Evolutionary conservation across 306 rosid species (phyloP), one percentile per base, ranked within the genome.

Genomic region (Prunus persica): DNA sequence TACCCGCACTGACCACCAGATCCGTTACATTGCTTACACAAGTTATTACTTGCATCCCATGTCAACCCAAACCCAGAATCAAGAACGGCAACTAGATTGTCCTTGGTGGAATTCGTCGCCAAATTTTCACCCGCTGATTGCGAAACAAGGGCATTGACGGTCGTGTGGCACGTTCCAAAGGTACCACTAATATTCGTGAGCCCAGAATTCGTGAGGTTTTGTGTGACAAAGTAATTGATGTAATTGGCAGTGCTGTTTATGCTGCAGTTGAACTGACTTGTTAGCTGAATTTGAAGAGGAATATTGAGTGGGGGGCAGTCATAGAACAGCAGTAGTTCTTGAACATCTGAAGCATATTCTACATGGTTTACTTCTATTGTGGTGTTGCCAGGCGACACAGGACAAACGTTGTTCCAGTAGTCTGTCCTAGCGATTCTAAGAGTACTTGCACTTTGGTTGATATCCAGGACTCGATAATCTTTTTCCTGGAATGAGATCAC

Each of bases 1-100:
- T 67, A 75, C 56, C 90, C 91, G 69, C 96, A 93, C 25, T 63
- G 22, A 34, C 96, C 94, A 8, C 79, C 85, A 4, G 86, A 76
- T 1, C 6, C 41, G 64, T 2, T 32, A 71, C 98, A 91, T 16
- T 28, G 69, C 27, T 49, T 45, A 61, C 96, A 91, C 76, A 72
- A 46, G 55, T 18, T 41, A 20, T 82, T 84, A 24, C 75, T 82
- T 27, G 80, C 87, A 55, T 79, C 13, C 96, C 94, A 91, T 22
- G 8, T 49, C 46, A 86, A 75, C 6, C 32, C 76, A 82, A 87
- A 89, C 14, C 96, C 94, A 10, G 60, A 54, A 27, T 79, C 55
- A 18, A 93, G 64, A 27, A 81, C 87, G 14, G 8, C 72, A 45
- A 11, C 52, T 27, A 92, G 62, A 63, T 71, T 78, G 9, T 46